Percentiles rank a stretch among this genome's conserved stretches.
Evolutionary conservation across 2,329 filamentous ascomycete species (phyloP).

Genomic region (Neopestalotiopsis sp.): DNA sequence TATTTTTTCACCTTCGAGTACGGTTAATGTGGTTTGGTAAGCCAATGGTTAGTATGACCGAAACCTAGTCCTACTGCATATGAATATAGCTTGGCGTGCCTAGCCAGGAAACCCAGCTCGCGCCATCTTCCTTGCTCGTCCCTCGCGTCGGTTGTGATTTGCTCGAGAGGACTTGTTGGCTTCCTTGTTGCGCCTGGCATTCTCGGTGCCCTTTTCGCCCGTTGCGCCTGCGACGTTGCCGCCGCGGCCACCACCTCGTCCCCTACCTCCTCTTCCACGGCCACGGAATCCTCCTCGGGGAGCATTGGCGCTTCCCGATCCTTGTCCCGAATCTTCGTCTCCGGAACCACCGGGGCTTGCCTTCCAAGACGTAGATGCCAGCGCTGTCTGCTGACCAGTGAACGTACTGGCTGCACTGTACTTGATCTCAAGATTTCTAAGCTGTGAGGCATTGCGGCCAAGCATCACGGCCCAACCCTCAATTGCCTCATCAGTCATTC

Average conservation of each 20-base stretch:
- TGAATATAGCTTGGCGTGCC: neutral
- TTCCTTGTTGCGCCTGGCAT: slow-evolving; percentile 78
- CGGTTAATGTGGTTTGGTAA: too few relatives aligned
- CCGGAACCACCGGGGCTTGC: slow-evolving; percentile 59
- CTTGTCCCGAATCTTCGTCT: slow-evolving; percentile 60
- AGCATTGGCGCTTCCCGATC: slow-evolving; percentile 38
- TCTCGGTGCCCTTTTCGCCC: slow-evolving; percentile 74
- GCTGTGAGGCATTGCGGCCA: slow-evolving; percentile 70
- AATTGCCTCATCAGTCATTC: slow-evolving; percentile 91
- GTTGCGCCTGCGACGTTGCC: slow-evolving; percentile 69
- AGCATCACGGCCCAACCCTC: slow-evolving; percentile 96
- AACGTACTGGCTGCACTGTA: slow-evolving; percentile 61
- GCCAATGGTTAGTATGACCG: too few relatives aligned
- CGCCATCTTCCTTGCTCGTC: slow-evolving; percentile 69
- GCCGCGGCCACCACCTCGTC: slow-evolving; percentile 57
- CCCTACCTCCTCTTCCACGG: slow-evolving; percentile 50
- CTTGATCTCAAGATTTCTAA: slow-evolving; percentile 73
- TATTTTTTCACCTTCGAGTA: too few relatives aligned
- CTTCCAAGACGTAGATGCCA: slow-evolving; percentile 72
- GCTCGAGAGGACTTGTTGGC: slow-evolving; percentile 80
- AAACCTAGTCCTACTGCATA: too few relatives aligned
- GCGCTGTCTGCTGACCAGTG: slow-evolving; percentile 67
- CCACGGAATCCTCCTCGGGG: slow-evolving; percentile 50
- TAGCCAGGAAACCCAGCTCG: slow-evolving; percentile 48
- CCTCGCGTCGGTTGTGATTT: slow-evolving; percentile 85